Percentiles rank a stretch among this genome's conserved stretches.
Conservation (phyloP, 352 stramenopile genomes). For the Globisporangium echinulatum region DNA sequence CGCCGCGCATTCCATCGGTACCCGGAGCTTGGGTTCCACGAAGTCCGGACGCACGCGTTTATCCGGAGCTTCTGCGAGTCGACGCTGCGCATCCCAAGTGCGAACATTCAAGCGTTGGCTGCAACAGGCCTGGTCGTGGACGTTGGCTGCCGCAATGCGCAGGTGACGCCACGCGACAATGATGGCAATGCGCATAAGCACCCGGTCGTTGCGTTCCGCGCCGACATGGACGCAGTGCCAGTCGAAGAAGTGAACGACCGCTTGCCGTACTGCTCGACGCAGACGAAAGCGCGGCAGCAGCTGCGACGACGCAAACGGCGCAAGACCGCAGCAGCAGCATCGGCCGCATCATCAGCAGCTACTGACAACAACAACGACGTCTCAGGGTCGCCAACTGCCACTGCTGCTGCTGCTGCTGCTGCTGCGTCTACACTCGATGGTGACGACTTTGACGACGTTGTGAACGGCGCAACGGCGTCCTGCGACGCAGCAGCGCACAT, state of each 20-base stretch:
- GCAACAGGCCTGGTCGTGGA: slow-evolving; percentile 88
- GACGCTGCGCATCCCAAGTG: slow-evolving; percentile 64
- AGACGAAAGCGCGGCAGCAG: slow-evolving; percentile 53
- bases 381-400: slow-evolving; percentile 10
- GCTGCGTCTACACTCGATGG: slow-evolving; percentile 1
- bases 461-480: slow-evolving; percentile 1
- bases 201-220: slow-evolving; percentile 89
- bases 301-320: slow-evolving; percentile 61
- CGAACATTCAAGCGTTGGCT: slow-evolving; percentile 71
- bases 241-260: slow-evolving; percentile 85
- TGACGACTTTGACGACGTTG: slow-evolving; percentile 23
- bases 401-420: slow-evolving; percentile 3
- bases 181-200: slow-evolving; percentile 22
- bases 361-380: neutral
- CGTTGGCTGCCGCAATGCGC: slow-evolving; percentile 73
- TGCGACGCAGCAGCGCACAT: slow-evolving; percentile 72
- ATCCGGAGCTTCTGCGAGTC: slow-evolving; percentile 80
- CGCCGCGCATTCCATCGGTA: slow-evolving; percentile 85
- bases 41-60: slow-evolving; percentile 83
- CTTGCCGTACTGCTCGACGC: slow-evolving; percentile 69
- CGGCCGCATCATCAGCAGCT: slow-evolving; percentile 20
- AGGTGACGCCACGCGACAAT: slow-evolving; percentile 37
- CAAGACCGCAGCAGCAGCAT: slow-evolving; percentile 36
- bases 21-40: slow-evolving; percentile 90
- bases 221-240: slow-evolving; percentile 95